Conservation (phyloP, 1,139 yeast species). For the Arxiozyma telluris region DNA sequence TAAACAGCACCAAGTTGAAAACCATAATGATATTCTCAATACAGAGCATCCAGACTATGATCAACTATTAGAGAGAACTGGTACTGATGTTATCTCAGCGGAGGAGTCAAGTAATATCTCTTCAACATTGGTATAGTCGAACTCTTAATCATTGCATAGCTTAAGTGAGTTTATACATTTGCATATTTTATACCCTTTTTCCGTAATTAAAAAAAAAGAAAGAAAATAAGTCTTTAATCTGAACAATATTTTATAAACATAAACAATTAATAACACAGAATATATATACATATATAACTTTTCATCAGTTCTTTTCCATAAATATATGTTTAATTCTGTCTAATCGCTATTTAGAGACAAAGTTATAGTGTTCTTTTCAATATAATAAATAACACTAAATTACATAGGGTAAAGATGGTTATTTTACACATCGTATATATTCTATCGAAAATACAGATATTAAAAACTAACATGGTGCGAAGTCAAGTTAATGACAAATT, state of each 20-base stretch:
- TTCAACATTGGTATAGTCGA: constrained; percentile 1
- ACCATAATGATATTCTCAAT: background rate
- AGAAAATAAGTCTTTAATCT: too few species aligned
- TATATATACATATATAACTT: too few species aligned
- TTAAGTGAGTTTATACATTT: background rate
- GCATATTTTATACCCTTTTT: background rate
- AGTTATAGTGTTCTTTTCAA: too few species aligned
- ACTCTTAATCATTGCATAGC: background rate
- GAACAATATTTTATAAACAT: too few species aligned
- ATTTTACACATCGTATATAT: background rate
- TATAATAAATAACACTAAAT: too few species aligned
- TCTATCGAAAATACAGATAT: background rate
- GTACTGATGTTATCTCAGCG: background rate
- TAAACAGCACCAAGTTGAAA: background rate
- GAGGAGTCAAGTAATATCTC: background rate
- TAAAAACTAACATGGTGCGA: background rate
- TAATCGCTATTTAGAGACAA: too few species aligned
- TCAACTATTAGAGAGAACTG: background rate
- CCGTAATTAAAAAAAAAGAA: background rate
- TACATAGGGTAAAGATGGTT: background rate
- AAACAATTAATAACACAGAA: too few species aligned
- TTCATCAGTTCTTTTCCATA: background rate
- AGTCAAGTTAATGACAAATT: background rate
- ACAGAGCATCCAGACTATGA: background rate
- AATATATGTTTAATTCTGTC: too few species aligned